phyloP scores from a whole-genome alignment of 2,329 filamentous ascomycete genomes.

The Cercospora sesami region DNA sequence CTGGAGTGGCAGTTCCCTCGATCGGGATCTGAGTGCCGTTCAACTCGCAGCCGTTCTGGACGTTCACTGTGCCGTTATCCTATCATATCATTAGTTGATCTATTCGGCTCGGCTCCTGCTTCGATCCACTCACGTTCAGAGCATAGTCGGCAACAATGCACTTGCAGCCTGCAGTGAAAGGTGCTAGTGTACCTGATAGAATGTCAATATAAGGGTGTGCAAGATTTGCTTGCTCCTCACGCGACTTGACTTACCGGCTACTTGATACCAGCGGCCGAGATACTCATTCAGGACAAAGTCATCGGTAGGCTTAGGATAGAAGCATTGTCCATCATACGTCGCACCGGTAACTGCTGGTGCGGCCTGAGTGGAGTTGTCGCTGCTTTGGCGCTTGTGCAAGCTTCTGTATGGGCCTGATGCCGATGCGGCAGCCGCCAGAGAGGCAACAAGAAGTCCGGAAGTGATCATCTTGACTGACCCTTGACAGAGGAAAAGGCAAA shows the following conservation, averaged over 20 bases:
- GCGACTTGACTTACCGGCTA: constrained; percentile 15
- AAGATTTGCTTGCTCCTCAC: not conserved
- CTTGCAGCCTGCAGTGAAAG: constrained; percentile 27
- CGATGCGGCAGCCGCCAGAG: constrained; percentile 1
- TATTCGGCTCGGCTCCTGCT: not conserved
- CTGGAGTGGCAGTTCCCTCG: constrained; percentile 25
- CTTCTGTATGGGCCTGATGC: constrained; percentile 1
- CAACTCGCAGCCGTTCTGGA: constrained; percentile 25
- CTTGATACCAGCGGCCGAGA: constrained; percentile 30
- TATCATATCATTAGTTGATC: not conserved
- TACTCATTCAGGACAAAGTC: constrained; percentile 26
- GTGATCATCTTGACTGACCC: constrained; percentile 1
- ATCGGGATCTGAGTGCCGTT: constrained; percentile 21
- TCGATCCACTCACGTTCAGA: constrained; percentile 14
- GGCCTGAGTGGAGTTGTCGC: constrained; percentile 3
- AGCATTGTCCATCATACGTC: constrained; percentile 27
- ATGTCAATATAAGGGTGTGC: not conserved
- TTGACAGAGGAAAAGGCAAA: not conserved
- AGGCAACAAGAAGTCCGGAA: not conserved
- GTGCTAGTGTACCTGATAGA: constrained; percentile 16
- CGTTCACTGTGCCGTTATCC: constrained; percentile 29
- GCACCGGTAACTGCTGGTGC: constrained; percentile 13
- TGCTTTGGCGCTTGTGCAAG: constrained; percentile 3
- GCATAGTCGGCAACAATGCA: constrained; percentile 28
- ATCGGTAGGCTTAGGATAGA: constrained; percentile 27